phyloP scores from a whole-genome alignment of 345 rosid species.

The Camelina laxa region DNA sequence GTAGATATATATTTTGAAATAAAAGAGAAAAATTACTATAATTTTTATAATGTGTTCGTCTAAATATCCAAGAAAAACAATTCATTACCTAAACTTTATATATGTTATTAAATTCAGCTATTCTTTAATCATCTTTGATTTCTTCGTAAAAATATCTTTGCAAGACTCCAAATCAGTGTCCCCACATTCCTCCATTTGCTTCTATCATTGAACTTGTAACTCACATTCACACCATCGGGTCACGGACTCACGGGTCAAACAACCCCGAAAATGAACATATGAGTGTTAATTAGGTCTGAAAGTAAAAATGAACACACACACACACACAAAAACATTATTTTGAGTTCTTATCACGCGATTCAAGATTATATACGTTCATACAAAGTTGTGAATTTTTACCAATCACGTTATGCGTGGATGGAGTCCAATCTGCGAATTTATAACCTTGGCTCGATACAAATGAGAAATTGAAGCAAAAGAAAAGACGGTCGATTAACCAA shows the following conservation, averaged over 20 bases:
- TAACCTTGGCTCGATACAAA: neutral
- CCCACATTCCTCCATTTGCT: constrained; percentile 2
- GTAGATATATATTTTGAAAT: too few species aligned
- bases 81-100: neutral
- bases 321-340: neutral
- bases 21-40: too few species aligned
- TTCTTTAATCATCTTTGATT: neutral
- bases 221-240: constrained; percentile 26
- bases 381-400: neutral
- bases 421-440: neutral
- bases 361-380: neutral
- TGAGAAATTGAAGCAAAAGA: neutral
- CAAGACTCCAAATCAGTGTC: constrained; percentile 6
- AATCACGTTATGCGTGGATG: neutral
- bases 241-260: neutral
- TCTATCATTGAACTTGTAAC: constrained; percentile 10
- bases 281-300: neutral
- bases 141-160: neutral
- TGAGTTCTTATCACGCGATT: neutral
- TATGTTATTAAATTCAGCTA: neutral
- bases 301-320: neutral
- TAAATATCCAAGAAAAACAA: too few species aligned
- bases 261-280: neutral
- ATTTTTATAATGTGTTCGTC: too few species aligned
- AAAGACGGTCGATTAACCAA: neutral